phyloP scores from a whole-genome alignment of 345 rosid genomes.

The Lagerstroemia speciosa region DNA sequence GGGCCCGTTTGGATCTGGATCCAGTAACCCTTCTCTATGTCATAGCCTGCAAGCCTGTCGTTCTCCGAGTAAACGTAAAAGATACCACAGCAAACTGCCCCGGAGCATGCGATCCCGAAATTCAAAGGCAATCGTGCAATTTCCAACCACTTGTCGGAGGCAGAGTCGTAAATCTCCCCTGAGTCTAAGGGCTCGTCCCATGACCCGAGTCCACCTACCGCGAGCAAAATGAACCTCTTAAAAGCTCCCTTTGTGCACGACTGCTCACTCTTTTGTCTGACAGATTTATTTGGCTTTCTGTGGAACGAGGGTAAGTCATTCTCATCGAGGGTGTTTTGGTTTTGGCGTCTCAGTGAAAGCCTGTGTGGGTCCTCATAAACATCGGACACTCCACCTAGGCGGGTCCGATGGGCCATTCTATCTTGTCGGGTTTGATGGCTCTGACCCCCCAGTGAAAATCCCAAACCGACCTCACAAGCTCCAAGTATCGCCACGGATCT shows the following conservation, averaged over 20 bases:
- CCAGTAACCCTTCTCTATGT: conserved; percentile 90
- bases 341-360: conserved; percentile 71
- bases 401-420: conserved; percentile 55
- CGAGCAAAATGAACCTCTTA: conserved; percentile 61
- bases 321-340: conserved; percentile 44
- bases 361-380: conserved; percentile 97
- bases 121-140: conserved; percentile 70
- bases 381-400: conserved; percentile 64
- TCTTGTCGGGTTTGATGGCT: conserved; percentile 61
- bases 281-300: conserved; percentile 44
- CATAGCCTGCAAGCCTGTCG: conserved; percentile 86
- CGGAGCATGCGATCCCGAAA: conserved; percentile 68
- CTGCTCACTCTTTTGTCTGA: conserved; percentile 48
- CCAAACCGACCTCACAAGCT: conserved; percentile 54
- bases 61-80: conserved; percentile 83
- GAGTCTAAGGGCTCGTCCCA: conserved; percentile 91
- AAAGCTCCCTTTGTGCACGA: conserved; percentile 25
- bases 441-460: conserved; percentile 26
- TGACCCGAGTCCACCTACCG: conserved; percentile 75
- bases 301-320: conserved; percentile 26
- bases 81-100: conserved; percentile 70
- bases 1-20: conserved; percentile 68
- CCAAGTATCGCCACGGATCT: conserved; percentile 84
- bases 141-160: conserved; percentile 77
- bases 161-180: conserved; percentile 86